These are phyloP conservation scores for Anthracocystis panici-leucophaei DNA, from an alignment of 1,284 basidiomycete species.

Conservation along the genomic window DNA sequence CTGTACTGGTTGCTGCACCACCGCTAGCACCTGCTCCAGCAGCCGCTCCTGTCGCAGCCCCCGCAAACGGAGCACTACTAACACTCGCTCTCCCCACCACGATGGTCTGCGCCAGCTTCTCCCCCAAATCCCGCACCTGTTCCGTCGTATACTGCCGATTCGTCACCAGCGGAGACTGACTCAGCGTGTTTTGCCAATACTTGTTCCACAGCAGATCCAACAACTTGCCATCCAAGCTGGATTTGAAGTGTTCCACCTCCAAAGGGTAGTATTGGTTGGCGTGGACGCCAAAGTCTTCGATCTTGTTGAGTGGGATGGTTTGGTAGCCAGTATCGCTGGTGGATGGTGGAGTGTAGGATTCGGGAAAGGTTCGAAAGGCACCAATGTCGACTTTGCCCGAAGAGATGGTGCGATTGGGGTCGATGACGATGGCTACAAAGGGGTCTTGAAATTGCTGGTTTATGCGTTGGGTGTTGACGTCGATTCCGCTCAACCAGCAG, in stretches of 20 bases:
- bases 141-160: slow-evolving; percentile 91
- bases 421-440: slow-evolving; percentile 96
- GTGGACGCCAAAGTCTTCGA: slow-evolving; percentile 80
- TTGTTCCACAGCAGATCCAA: slow-evolving; percentile 96
- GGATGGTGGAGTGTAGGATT: slow-evolving; percentile 73
- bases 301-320: slow-evolving; percentile 81
- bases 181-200: slow-evolving; percentile 97
- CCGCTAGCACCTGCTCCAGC: neutral
- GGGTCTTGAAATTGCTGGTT: slow-evolving; percentile 96
- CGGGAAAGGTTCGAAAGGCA: slow-evolving; percentile 95
- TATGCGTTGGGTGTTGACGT: slow-evolving; percentile 94
- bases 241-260: slow-evolving; percentile 95
- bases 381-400: slow-evolving; percentile 98
- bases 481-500: slow-evolving; percentile 98
- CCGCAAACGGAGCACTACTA: slow-evolving; percentile 3
- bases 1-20: neutral
- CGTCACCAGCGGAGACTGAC: slow-evolving; percentile 87
- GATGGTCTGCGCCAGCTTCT: slow-evolving; percentile 76
- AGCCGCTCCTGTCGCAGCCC: neutral
- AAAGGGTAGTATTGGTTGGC: slow-evolving; percentile 96
- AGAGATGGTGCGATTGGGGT: slow-evolving; percentile 96
- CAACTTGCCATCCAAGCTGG: slow-evolving; percentile 84
- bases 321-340: slow-evolving; percentile 80
- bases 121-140: slow-evolving; percentile 86
- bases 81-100: neutral